Evolutionary conservation across 805 yeast species (phyloP), one percentile per base, ranked within the genome.

Genomic region (Candida sithepensis): DNA sequence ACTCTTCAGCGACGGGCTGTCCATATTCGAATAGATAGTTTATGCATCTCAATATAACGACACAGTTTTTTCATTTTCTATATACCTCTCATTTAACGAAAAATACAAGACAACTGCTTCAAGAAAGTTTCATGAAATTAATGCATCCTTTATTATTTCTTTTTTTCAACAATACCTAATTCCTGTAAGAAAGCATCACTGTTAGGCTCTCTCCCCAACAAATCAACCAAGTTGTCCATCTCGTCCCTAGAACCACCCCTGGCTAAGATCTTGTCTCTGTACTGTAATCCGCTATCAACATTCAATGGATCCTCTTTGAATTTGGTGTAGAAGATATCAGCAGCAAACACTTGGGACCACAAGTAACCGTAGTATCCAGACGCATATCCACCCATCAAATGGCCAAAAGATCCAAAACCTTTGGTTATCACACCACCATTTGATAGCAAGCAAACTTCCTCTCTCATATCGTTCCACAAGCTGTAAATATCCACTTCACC

Each of bases 361-460:
- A 88, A 67, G 64, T 88, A 88, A 2, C 96, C 96, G 58, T 88
- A 88, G 67, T 88, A 88, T 3, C 91, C 90, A 10, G 91, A 82
- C 46, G 87, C 92, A 64, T 88, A 88, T 16, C 95, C 92, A 34
- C 89, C 89, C 72, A 84, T 79, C 63, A 87, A 78, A 61, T 88
- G 96, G 2, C 88, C 88, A 63, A 88, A 88, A 0, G 89, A 81
- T 28, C 84, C 81, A 59, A 79, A 86, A 3, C 94, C 94, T 49
- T 74, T 78, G n/a, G 84, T 78, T 19, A 65, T 57, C 22, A 67
- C 68, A 30, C 76, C 80, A 36, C 83, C 88, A 47, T 75, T 75
- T 22, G 77, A 69, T 23, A 83, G 72, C 39, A 85, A 61, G 4
- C 85, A 73, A 20, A 85, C 72, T n/a, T 82, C 79, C 58, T 80